Conservation (phyloP, 352 stramenopile species). For the Globisporangium nodosum region DNA sequence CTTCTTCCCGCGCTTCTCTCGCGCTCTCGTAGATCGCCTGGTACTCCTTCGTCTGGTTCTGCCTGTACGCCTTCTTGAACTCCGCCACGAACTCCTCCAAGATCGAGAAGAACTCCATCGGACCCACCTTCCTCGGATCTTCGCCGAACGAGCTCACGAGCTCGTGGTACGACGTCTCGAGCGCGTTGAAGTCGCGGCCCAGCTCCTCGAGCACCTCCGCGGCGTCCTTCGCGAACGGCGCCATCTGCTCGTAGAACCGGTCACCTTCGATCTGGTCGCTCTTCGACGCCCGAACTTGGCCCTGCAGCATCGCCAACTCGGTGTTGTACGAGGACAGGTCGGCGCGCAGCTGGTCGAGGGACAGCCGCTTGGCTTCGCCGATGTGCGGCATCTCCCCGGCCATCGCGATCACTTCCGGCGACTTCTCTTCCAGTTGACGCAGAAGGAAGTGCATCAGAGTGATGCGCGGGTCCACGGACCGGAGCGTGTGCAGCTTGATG, state of each 20-base stretch:
- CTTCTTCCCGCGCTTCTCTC: slow-evolving; percentile 39
- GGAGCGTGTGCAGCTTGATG: slow-evolving; percentile 84
- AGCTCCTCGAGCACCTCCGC: slow-evolving; percentile 80
- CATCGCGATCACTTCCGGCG: slow-evolving; percentile 72
- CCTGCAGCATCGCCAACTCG: slow-evolving; percentile 79
- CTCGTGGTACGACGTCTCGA: slow-evolving; percentile 75
- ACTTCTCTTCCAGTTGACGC: slow-evolving; percentile 71
- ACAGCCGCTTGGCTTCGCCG: slow-evolving; percentile 68
- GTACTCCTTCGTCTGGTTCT: slow-evolving; percentile 86
- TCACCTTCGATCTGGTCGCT: slow-evolving; percentile 67
- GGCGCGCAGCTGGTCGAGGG: slow-evolving; percentile 74
- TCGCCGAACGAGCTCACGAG: slow-evolving; percentile 81
- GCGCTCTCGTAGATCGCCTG: slow-evolving; percentile 71
- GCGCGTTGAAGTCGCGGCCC: slow-evolving; percentile 58
- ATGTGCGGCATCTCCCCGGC: slow-evolving; percentile 77
- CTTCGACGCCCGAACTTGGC: slow-evolving; percentile 74
- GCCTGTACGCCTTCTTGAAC: slow-evolving; percentile 85
- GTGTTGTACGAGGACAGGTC: slow-evolving; percentile 81
- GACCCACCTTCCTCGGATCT: slow-evolving; percentile 71
- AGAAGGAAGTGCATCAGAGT: slow-evolving; percentile 83
- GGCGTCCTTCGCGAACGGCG: slow-evolving; percentile 73
- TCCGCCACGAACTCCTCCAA: slow-evolving; percentile 80
- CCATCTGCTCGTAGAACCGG: slow-evolving; percentile 80
- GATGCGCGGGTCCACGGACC: slow-evolving; percentile 71
- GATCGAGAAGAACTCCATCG: slow-evolving; percentile 81